phyloP scores from a whole-genome alignment of 202 grass and related monocot genomes.

The Alloteropsis angusta region DNA sequence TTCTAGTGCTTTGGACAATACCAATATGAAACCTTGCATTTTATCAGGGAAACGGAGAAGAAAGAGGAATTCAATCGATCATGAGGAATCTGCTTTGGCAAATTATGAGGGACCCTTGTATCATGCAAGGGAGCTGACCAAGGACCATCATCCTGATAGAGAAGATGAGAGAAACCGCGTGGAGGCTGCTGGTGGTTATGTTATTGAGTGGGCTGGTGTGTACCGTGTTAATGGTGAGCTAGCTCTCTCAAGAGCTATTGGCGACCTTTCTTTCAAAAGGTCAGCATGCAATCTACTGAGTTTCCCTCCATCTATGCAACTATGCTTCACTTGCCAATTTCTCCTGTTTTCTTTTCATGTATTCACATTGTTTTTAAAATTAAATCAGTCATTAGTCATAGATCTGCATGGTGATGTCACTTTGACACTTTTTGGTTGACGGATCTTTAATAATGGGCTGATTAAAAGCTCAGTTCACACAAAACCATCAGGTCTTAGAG shows the following conservation, averaged over 20 bases:
- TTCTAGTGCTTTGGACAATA: slow-evolving; percentile 7
- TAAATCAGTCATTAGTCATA: neutral
- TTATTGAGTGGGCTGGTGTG: slow-evolving; percentile 87
- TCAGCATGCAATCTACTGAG: slow-evolving; percentile 30
- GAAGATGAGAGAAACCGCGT: slow-evolving; percentile 87
- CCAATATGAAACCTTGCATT: slow-evolving; percentile 12
- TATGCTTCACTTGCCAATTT: neutral
- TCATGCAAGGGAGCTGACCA: slow-evolving; percentile 70
- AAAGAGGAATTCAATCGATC: slow-evolving; percentile 32
- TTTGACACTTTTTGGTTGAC: neutral
- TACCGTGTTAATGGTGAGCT: slow-evolving; percentile 81
- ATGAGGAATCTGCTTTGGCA: slow-evolving; percentile 36
- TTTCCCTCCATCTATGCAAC: neutral
- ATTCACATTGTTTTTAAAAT: neutral
- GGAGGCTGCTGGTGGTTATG: slow-evolving; percentile 76
- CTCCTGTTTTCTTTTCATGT: neutral
- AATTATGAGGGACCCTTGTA: slow-evolving; percentile 54
- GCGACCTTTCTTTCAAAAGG: slow-evolving; percentile 80
- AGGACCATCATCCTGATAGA: slow-evolving; percentile 94
- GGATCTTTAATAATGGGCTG: neutral
- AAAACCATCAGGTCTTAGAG: neutral
- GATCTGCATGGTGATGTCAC: neutral
- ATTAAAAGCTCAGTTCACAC: neutral
- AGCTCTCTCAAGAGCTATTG: slow-evolving; percentile 82
- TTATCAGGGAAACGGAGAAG: slow-evolving; percentile 58